Evolutionary conservation across 2,329 filamentous ascomycete species (phyloP).

Genomic region (Ustulina deusta): DNA sequence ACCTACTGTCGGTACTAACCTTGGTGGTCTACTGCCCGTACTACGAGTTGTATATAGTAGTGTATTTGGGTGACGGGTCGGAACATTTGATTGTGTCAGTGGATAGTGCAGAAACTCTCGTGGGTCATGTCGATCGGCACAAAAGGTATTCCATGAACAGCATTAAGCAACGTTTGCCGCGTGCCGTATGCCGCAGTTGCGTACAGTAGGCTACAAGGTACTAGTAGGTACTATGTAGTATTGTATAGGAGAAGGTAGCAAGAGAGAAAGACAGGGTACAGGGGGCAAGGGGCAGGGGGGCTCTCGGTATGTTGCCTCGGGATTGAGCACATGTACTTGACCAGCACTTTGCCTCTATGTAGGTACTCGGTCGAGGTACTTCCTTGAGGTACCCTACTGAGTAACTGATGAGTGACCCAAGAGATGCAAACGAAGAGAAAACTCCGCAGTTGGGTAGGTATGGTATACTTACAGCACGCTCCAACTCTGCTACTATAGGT

Average conservation of each 20-base stretch:
- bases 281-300: conserved; percentile 11
- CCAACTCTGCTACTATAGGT: background rate
- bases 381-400: background rate
- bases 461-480: background rate
- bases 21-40: no score
- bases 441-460: conserved; percentile 31
- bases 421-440: conserved; percentile 27
- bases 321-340: background rate
- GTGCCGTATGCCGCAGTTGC: conserved; percentile 36
- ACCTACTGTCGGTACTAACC: background rate
- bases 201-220: no score
- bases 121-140: conserved; percentile 39
- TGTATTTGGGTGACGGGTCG: conserved; percentile 26
- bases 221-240: conserved; percentile 1
- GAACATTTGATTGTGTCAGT: conserved; percentile 33
- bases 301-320: background rate
- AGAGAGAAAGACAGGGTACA: conserved; percentile 5
- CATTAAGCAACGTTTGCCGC: conserved; percentile 37
- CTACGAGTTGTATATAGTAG: no score
- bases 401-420: conserved; percentile 6
- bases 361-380: background rate
- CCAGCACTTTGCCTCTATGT: background rate
- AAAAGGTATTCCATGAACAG: conserved; percentile 17
- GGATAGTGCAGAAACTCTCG: conserved; percentile 31
- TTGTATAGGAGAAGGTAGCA: background rate